Evolutionary conservation across 306 rosid genomes (phyloP), one percentile per base, ranked within the genome.

Genomic region (Datisca glomerata): DNA sequence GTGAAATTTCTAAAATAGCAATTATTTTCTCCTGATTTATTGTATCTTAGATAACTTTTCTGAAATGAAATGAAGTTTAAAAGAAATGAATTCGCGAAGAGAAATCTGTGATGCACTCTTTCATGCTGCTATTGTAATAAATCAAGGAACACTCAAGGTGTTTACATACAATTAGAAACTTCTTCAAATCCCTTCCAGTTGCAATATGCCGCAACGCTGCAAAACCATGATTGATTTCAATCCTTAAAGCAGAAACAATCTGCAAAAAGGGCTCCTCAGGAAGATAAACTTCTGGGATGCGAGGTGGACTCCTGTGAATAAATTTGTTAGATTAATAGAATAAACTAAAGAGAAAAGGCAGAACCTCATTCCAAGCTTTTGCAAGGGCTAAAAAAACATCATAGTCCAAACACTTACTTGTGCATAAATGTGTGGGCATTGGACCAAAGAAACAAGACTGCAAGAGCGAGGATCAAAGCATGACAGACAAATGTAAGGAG

Each of bases 171-270:
- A 65, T 43, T 46, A 91, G 71, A 65, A 91, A 91, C 66, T 84
- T 74, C 79, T 91, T 91, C 69, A 80, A 61, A 49, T 91, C 96
- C 59, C 78, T 84, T 50, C 98, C 98, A 4, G 98, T 70, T 19
- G 98, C 96, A 60, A 80, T 73, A 23, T 71, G 77, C 42, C 93
- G 70, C 27, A 84, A 27, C 20, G 71, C 43, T 14, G 76, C 48
- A 61, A 84, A 60, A 41, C 59, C 84, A 36, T 69, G 42, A 46
- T 91, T 91, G 51, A 84, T 64, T 53, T 84, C 96, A 21, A 17
- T 19, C 18, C 78, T 80, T 24, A 91, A 56, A 23, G 74, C 79
- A 41, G 94, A 67, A 15, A 76, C 96, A 59, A 80, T 44, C 69
- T 84, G 64, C 8, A 75, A 45, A 57, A 80, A 57, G 21, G 81